Evolutionary conservation across 2,329 filamentous ascomycete genomes (phyloP).

Genomic region (Cadophora gregata): DNA sequence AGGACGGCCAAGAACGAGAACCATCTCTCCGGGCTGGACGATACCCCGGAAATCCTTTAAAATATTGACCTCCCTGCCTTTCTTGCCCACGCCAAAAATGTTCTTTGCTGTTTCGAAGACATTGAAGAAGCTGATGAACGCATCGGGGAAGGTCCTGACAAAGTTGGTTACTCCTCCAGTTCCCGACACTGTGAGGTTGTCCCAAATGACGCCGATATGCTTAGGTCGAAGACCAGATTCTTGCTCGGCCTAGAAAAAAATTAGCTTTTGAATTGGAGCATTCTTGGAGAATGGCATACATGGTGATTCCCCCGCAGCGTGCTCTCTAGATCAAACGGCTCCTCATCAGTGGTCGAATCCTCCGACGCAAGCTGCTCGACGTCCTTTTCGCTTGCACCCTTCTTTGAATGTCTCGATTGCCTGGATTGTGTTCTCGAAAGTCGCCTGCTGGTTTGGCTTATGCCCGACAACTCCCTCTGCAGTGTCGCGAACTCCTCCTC

Average conservation of each 20-base stretch:
- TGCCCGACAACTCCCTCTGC: slow-evolving; percentile 62
- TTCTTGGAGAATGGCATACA: slow-evolving; percentile 18
- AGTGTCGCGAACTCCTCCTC: slow-evolving; percentile 75
- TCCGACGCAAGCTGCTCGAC: slow-evolving; percentile 59
- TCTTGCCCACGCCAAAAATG: slow-evolving; percentile 69
- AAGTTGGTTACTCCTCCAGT: slow-evolving; percentile 76
- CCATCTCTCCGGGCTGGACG: slow-evolving; percentile 84
- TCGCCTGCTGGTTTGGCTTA: slow-evolving; percentile 60
- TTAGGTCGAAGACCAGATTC: slow-evolving; percentile 82
- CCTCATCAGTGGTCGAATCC: slow-evolving; percentile 52
- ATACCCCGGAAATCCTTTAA: slow-evolving; percentile 74
- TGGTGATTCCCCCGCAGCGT: slow-evolving; percentile 74
- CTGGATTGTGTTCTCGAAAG: slow-evolving; percentile 54
- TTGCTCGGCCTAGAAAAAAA: slow-evolving; percentile 60
- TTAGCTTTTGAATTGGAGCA: background rate
- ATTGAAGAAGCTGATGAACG: slow-evolving; percentile 75
- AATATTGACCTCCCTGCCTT: slow-evolving; percentile 74
- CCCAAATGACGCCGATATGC: slow-evolving; percentile 81
- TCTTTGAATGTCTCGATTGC: slow-evolving; percentile 34
- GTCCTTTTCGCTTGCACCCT: slow-evolving; percentile 51
- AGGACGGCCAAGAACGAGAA: slow-evolving; percentile 44
- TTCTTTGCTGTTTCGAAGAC: slow-evolving; percentile 67
- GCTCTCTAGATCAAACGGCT: slow-evolving; percentile 76
- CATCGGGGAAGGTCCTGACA: slow-evolving; percentile 76
- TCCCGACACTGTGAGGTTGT: slow-evolving; percentile 76